Percentiles rank a stretch among this genome's conserved stretches.
Conservation (phyloP, 352 stramenopile species). For the Pilasporangium apinafurcum region DNA sequence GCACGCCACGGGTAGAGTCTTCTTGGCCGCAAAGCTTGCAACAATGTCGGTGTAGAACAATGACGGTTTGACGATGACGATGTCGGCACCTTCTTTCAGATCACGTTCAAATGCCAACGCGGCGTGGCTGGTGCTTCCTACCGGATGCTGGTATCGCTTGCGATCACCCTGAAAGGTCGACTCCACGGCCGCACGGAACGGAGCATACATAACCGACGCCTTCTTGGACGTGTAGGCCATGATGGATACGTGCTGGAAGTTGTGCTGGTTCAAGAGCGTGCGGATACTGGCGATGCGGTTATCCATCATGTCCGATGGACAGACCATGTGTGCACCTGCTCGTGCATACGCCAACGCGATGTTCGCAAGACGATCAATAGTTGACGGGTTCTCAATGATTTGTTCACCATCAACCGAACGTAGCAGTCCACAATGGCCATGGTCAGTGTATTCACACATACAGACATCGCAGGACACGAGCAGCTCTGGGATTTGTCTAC, state of each 20-base stretch:
- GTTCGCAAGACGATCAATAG: slow-evolving; percentile 93
- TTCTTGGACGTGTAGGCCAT: slow-evolving; percentile 99
- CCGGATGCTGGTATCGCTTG: slow-evolving; percentile 97
- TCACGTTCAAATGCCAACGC: slow-evolving; percentile 76
- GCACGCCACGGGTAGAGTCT: slow-evolving; percentile 93
- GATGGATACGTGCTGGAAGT: slow-evolving; percentile 97
- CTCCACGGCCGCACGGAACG: slow-evolving; percentile 97
- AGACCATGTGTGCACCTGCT: slow-evolving; percentile 97
- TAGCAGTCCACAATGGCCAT: slow-evolving; percentile 83
- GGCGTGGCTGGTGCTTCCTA: slow-evolving; percentile 79
- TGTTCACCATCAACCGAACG: slow-evolving; percentile 90
- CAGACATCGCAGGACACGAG: slow-evolving; percentile 85
- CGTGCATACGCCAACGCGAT: slow-evolving; percentile 94
- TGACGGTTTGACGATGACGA: slow-evolving; percentile 98
- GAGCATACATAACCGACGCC: slow-evolving; percentile 93
- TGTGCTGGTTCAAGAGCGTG: slow-evolving; percentile 91
- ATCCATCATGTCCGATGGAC: slow-evolving; percentile 97
- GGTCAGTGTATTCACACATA: slow-evolving; percentile 89
- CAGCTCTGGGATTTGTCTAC: slow-evolving; percentile 59
- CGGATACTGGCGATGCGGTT: slow-evolving; percentile 95
- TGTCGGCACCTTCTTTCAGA: slow-evolving; percentile 92
- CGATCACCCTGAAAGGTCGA: slow-evolving; percentile 91
- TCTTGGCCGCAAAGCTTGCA: slow-evolving; percentile 87
- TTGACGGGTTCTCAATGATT: slow-evolving; percentile 96
- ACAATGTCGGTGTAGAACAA: slow-evolving; percentile 99